Conservation (phyloP, 345 rosid species). For the Carallia brachiata region DNA sequence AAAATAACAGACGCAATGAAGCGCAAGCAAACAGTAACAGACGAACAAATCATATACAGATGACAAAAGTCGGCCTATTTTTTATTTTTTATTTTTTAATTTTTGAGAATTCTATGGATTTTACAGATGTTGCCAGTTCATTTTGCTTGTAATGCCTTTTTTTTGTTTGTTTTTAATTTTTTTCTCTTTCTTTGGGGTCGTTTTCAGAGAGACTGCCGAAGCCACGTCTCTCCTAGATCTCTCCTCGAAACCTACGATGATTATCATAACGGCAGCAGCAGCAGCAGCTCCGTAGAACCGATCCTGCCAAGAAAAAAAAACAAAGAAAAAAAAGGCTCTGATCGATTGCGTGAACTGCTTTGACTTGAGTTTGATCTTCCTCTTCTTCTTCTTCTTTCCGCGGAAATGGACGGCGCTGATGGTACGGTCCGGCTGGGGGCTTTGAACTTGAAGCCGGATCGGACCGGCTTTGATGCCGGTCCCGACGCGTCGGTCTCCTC, state of each 20-base stretch:
- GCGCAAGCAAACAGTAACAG: conserved; percentile 3
- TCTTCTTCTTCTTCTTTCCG: not conserved
- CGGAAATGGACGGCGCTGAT: conserved; percentile 81
- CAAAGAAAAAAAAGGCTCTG: conserved; percentile 4
- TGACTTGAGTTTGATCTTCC: conserved; percentile 2
- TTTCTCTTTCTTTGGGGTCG: conserved; percentile 4
- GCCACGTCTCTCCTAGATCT: conserved; percentile 25
- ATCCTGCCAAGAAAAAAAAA: conserved; percentile 10
- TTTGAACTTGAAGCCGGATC: conserved; percentile 55
- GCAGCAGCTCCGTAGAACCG: not conserved
- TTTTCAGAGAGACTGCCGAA: conserved; percentile 32
- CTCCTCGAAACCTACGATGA: conserved; percentile 20
- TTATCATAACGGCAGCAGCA: conserved; percentile 3
- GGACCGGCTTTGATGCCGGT: conserved; percentile 52
- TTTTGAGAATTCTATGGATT: not conserved
- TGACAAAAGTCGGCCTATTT: conserved; percentile 19
- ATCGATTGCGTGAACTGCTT: not conserved
- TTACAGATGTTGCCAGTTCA: conserved; percentile 27
- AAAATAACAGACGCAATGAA: conserved; percentile 1
- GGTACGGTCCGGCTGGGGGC: conserved; percentile 77
- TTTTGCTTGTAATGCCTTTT: not conserved
- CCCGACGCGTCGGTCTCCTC: conserved; percentile 80
- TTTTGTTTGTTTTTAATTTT: not conserved
- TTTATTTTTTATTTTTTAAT: no score
- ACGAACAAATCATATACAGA: conserved; percentile 7